Percentiles rank a stretch among this genome's conserved stretches.
These are phyloP conservation scores for Teratosphaeriaceae sp. DNA, from an alignment of 2,329 filamentous ascomycete genomes.

Conservation along the genomic window DNA sequence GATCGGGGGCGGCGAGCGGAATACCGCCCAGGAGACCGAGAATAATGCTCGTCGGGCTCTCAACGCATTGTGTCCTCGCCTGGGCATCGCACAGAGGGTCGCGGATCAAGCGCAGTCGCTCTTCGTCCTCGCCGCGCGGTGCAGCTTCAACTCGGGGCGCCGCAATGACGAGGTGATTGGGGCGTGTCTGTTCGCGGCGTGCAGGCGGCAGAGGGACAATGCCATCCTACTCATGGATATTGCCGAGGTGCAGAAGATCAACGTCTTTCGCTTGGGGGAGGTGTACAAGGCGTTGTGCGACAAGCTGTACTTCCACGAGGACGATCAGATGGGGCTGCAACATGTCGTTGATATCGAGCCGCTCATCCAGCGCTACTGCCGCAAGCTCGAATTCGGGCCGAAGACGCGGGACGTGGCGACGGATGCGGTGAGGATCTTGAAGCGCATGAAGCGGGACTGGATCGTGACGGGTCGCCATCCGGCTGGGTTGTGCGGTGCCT, in stretches of 20 bases:
- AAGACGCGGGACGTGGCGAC: slow-evolving; percentile 77
- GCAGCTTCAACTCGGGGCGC: slow-evolving; percentile 73
- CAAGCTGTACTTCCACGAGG: slow-evolving; percentile 53
- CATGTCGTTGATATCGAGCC: slow-evolving; percentile 76
- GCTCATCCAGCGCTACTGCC: slow-evolving; percentile 83
- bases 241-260: slow-evolving; percentile 74
- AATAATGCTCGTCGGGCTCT: slow-evolving; percentile 38
- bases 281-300: slow-evolving; percentile 80
- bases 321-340: slow-evolving; percentile 38
- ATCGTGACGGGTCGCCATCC: slow-evolving; percentile 92
- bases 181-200: slow-evolving; percentile 87
- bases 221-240: slow-evolving; percentile 93
- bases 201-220: slow-evolving; percentile 70
- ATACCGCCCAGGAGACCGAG: slow-evolving; percentile 53
- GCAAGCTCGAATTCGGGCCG: slow-evolving; percentile 82
- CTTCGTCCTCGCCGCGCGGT: slow-evolving; percentile 49
- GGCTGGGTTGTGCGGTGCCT: slow-evolving; percentile 89
- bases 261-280: slow-evolving; percentile 86
- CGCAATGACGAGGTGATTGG: slow-evolving; percentile 78
- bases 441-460: slow-evolving; percentile 95
- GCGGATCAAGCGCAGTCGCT: slow-evolving; percentile 34
- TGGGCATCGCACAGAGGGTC: slow-evolving; percentile 32
- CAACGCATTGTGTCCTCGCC: slow-evolving; percentile 30
- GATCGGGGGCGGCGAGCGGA: slow-evolving; percentile 39
- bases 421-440: slow-evolving; percentile 79